Conservation (phyloP, 352 stramenopile species). For the Pythium pectinolyticum region DNA sequence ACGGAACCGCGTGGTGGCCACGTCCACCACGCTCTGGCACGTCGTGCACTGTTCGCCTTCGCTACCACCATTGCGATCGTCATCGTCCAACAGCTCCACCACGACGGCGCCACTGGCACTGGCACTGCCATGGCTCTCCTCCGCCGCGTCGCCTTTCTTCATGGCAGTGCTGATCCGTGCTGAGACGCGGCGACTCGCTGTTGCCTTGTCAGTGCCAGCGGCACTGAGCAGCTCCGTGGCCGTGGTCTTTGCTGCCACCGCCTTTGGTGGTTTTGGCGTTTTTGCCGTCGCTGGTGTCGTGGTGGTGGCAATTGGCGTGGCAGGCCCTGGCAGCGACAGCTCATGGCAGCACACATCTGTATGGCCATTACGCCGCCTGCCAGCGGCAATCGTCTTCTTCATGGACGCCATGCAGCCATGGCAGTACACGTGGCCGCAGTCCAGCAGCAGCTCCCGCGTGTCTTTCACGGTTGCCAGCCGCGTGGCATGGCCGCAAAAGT, state of each 20-base stretch:
- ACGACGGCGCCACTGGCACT: too few relatives aligned
- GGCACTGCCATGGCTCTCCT: too few relatives aligned
- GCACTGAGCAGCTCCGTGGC: too few relatives aligned
- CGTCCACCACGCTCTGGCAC: constrained; percentile 10
- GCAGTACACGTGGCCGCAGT: constrained; percentile 27
- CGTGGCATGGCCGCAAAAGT: constrained; percentile 7
- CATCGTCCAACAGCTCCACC: too few relatives aligned
- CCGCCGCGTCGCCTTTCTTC: too few relatives aligned
- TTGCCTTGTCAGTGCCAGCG: too few relatives aligned
- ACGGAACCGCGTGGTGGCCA: constrained; percentile 10
- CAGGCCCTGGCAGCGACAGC: neutral
- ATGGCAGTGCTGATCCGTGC: too few relatives aligned
- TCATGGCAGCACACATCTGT: constrained; percentile 9
- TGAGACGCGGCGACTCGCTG: too few relatives aligned
- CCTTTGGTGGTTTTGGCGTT: too few relatives aligned
- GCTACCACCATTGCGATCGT: too few relatives aligned
- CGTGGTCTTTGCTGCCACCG: too few relatives aligned
- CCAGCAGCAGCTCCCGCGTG: neutral
- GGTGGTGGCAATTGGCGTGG: neutral
- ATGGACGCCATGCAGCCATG: constrained; percentile 2
- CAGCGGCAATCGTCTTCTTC: neutral
- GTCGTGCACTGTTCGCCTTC: neutral
- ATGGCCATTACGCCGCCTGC: neutral
- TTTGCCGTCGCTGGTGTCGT: neutral
- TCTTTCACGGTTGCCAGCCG: neutral